Evolutionary conservation across 805 yeast genomes (phyloP).

Genomic region (Maudiozyma bulderi): DNA sequence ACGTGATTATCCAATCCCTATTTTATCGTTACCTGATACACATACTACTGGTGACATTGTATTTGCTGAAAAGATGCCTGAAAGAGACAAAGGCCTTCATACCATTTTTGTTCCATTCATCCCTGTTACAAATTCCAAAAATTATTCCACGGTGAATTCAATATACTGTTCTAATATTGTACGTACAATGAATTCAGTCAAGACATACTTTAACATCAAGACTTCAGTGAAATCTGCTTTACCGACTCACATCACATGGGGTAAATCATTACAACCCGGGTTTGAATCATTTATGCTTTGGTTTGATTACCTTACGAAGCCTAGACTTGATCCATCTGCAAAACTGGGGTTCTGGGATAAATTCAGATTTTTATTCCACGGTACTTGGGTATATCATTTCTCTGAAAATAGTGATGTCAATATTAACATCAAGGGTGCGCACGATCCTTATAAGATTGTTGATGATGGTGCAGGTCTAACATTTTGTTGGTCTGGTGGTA

Average conservation of each 20-base stretch:
- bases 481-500: conserved; percentile 54
- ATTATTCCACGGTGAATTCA: conserved; percentile 32
- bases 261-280: conserved; percentile 53
- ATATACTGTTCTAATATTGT: conserved; percentile 50
- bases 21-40: conserved; percentile 38
- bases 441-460: conserved; percentile 46
- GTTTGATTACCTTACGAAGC: conserved; percentile 59
- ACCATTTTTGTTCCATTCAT: conserved; percentile 50
- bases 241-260: conserved; percentile 52
- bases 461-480: conserved; percentile 57
- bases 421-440: conserved; percentile 52
- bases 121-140: conserved; percentile 33
- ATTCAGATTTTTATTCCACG: conserved; percentile 45
- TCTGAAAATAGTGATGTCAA: conserved; percentile 41
- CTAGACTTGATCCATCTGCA: conserved; percentile 56
- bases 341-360: conserved; percentile 71
- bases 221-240: conserved; percentile 36
- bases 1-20: conserved; percentile 50
- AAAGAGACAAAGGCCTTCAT: conserved; percentile 35
- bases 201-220: conserved; percentile 41
- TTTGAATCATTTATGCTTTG: conserved; percentile 51
- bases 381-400: conserved; percentile 40
- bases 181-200: conserved; percentile 56
- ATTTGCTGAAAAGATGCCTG: conserved; percentile 46
- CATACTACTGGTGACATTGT: conserved; percentile 40